A percentile compares a stretch with the other conserved stretches of the same genome.
Conservation (phyloP, 176 grass and related monocot genomes). For the Urochloa ruziziensis region DNA sequence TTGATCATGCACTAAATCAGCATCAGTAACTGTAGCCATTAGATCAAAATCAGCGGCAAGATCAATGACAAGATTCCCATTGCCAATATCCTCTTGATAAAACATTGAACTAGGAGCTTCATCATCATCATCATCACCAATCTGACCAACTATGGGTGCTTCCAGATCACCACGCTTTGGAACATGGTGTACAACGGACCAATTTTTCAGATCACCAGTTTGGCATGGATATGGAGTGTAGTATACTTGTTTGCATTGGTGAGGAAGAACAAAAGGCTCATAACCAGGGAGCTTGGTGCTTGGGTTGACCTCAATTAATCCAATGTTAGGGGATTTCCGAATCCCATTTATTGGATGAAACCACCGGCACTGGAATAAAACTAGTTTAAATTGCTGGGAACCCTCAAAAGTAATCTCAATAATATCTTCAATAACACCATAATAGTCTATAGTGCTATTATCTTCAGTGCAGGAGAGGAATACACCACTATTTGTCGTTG, state of each 20-base stretch:
- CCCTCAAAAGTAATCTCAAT: not conserved
- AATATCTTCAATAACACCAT: not conserved
- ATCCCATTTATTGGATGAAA: not conserved
- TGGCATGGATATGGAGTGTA: constrained; percentile 3
- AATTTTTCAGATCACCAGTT: not conserved
- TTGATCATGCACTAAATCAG: not conserved
- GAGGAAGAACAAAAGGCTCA: not conserved
- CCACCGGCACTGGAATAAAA: not conserved
- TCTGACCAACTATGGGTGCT: not conserved
- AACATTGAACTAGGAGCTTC: not conserved
- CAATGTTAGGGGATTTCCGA: not conserved
- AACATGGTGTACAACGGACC: not conserved
- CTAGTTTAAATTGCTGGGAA: not conserved
- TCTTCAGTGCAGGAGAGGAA: not conserved
- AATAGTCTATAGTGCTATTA: not conserved
- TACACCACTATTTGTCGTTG: not conserved
- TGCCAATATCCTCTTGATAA: not conserved
- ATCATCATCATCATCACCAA: not conserved
- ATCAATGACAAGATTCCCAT: not conserved
- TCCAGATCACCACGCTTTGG: not conserved
- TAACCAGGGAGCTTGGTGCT: not conserved
- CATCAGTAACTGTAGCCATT: not conserved
- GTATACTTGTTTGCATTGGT: constrained; percentile 13
- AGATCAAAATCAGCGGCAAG: not conserved
- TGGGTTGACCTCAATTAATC: not conserved